Conservation (phyloP, 768 basidiomycete genomes). For the Rhizopogon rudus region DNA sequence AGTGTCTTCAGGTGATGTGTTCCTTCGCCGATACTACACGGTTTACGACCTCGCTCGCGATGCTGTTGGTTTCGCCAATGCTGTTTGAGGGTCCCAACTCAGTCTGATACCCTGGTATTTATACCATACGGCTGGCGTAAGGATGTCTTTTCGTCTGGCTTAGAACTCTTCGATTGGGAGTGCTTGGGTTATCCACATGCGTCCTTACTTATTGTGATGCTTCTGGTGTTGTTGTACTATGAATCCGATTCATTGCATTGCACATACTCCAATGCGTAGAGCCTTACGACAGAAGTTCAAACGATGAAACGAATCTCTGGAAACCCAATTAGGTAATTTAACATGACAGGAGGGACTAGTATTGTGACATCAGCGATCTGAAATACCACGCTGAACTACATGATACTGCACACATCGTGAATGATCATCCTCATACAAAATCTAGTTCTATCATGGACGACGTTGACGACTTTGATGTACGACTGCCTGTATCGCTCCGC, state of each 20-base stretch:
- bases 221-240: not conserved
- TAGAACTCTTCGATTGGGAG: not conserved
- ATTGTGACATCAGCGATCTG: too few species aligned
- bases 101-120: not conserved
- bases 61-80: constrained; percentile 81
- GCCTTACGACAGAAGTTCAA: too few species aligned
- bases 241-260: not conserved
- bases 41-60: constrained; percentile 77
- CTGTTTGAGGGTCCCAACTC: constrained; percentile 22
- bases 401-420: not conserved
- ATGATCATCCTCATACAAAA: not conserved
- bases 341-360: not conserved
- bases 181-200: not conserved
- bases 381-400: too few species aligned
- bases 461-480: not conserved
- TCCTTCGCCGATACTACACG: constrained; percentile 89
- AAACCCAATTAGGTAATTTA: not conserved
- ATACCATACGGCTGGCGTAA: not conserved
- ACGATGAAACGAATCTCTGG: too few species aligned
- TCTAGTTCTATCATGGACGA: not conserved
- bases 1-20: constrained; percentile 61
- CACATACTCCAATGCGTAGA: too few species aligned
- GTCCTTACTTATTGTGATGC: not conserved
- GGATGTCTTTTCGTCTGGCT: not conserved
- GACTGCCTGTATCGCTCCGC: not conserved